Percentiles rank a stretch among this genome's conserved stretches.
Conservation (phyloP, 78 protist genomes). For the Dictyostelium firmibasis region DNA sequence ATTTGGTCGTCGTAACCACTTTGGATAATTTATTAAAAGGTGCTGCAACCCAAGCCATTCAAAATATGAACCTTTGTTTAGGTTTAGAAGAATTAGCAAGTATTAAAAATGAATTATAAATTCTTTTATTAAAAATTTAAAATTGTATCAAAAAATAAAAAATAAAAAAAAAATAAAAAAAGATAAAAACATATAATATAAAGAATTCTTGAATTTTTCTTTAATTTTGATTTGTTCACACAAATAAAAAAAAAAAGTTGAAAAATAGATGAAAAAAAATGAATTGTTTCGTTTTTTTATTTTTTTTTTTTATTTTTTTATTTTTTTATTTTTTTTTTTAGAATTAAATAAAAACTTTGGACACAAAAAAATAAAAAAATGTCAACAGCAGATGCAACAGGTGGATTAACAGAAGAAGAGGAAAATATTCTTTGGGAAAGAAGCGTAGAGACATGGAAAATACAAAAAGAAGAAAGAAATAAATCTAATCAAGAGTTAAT, state of each 20-base stretch:
- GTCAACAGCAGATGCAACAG: slow-evolving; percentile 17
- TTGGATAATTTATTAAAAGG: slow-evolving; percentile 89
- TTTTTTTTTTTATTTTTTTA: neutral
- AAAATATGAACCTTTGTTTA: slow-evolving; percentile 84
- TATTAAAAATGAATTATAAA: slow-evolving; percentile 45
- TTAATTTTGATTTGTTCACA: too few relatives aligned
- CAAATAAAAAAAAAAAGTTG: too few relatives aligned
- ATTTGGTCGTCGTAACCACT: slow-evolving; percentile 83
- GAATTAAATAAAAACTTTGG: neutral
- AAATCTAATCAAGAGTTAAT: neutral
- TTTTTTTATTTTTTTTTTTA: neutral
- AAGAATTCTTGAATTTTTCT: neutral
- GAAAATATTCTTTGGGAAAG: slow-evolving; percentile 58
- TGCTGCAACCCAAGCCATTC: slow-evolving; percentile 88
- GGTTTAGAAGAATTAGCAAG: slow-evolving; percentile 72
- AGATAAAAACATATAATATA: neutral
- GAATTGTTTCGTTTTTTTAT: neutral
- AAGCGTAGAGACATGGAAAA: slow-evolving; percentile 54
- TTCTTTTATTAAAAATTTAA: neutral
- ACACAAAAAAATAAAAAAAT: neutral
- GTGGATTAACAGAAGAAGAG: slow-evolving; percentile 54
- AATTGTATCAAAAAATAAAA: neutral
- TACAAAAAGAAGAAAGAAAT: slow-evolving; percentile 31
- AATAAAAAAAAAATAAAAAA: neutral
- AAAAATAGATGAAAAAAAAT: too few relatives aligned